Conservation (phyloP, 2,329 filamentous ascomycete species). For the Cytospora schulzeri region DNA sequence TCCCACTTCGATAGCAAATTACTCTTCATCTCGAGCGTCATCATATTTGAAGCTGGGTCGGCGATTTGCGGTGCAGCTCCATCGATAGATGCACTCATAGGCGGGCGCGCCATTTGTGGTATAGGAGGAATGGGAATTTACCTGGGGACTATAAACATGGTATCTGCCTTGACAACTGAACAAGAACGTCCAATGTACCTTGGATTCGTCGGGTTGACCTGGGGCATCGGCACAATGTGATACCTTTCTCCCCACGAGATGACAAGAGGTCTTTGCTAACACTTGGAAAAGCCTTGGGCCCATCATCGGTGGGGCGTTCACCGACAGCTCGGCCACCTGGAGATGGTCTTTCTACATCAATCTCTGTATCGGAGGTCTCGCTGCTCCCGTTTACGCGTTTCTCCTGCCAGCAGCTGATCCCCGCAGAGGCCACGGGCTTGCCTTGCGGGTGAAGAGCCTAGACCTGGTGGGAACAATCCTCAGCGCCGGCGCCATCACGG, state of each 20-base stretch:
- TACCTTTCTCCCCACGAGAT: neutral
- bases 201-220: slow-evolving; percentile 8
- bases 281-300: neutral
- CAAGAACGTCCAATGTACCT: slow-evolving; percentile 21
- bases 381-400: slow-evolving; percentile 35
- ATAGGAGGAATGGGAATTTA: slow-evolving; percentile 28
- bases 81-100: slow-evolving; percentile 30
- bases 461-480: slow-evolving; percentile 50
- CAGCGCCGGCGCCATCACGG: slow-evolving; percentile 42
- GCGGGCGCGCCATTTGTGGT: slow-evolving; percentile 31
- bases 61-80: slow-evolving; percentile 31
- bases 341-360: slow-evolving; percentile 60
- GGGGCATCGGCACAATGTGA: slow-evolving; percentile 15
- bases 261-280: neutral
- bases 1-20: slow-evolving; percentile 21
- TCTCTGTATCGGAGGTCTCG: slow-evolving; percentile 47
- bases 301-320: slow-evolving; percentile 42
- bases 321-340: slow-evolving; percentile 46
- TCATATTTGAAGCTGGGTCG: slow-evolving; percentile 22
- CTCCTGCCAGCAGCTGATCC: slow-evolving; percentile 34
- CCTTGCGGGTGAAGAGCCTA: slow-evolving; percentile 30
- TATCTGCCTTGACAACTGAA: slow-evolving; percentile 15
- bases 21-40: slow-evolving; percentile 22
- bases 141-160: slow-evolving; percentile 18
- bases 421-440: slow-evolving; percentile 4